These are phyloP conservation scores for Pestalotiopsis sp. DNA, from an alignment of 2,329 filamentous ascomycete genomes.

Conservation along the genomic window DNA sequence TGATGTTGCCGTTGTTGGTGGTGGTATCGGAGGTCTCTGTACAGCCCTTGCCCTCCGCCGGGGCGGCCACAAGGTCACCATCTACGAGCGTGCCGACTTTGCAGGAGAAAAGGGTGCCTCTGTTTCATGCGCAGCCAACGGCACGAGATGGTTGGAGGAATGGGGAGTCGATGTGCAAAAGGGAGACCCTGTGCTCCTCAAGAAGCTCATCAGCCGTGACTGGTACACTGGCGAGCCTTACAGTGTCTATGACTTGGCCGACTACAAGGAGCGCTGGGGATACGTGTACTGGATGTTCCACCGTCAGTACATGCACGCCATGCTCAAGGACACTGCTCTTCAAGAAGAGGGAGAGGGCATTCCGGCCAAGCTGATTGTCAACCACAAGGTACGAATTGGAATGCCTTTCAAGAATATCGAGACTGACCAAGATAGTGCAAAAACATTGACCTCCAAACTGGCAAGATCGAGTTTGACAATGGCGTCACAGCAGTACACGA, in stretches of 20 bases:
- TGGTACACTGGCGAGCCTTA: conserved; percentile 69
- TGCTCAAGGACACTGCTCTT: conserved; percentile 40
- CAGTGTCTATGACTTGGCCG: conserved; percentile 62
- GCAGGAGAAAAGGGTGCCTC: conserved; percentile 69
- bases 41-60: conserved; percentile 47
- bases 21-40: conserved; percentile 40
- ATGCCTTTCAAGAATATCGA: conserved; percentile 8
- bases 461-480: conserved; percentile 54
- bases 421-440: background rate
- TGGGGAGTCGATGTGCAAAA: conserved; percentile 65
- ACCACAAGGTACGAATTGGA: conserved; percentile 34
- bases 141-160: conserved; percentile 67
- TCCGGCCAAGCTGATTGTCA: conserved; percentile 32
- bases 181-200: conserved; percentile 65
- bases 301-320: conserved; percentile 48
- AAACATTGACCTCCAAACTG: conserved; percentile 51
- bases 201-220: conserved; percentile 67
- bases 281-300: conserved; percentile 66
- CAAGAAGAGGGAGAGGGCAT: conserved; percentile 33
- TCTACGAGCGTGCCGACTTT: conserved; percentile 68
- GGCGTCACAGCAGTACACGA: conserved; percentile 53
- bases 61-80: conserved; percentile 50
- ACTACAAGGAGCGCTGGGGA: conserved; percentile 67
- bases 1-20: conserved; percentile 3
- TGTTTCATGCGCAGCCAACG: conserved; percentile 68